Percentiles rank a stretch among this genome's conserved stretches.
Evolutionary conservation across 768 basidiomycete genomes (phyloP).

Genomic region (Hericium alpestre): DNA sequence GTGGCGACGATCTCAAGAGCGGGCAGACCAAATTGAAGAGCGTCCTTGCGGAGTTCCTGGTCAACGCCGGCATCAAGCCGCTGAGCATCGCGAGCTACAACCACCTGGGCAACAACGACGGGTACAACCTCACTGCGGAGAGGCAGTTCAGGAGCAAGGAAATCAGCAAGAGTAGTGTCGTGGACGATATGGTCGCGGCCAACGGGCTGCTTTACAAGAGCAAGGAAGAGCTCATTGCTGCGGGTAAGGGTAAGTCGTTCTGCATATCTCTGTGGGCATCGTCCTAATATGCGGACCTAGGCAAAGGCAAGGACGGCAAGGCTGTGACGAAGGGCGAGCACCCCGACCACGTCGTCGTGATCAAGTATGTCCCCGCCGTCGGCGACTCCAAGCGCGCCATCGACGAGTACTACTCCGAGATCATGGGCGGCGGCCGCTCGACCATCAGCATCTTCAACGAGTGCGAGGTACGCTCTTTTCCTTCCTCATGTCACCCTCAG

Average conservation of each 20-base stretch:
- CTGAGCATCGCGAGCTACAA: conserved; percentile 96
- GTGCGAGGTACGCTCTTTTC: conserved; percentile 43
- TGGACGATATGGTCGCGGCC: conserved; percentile 95
- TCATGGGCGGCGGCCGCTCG: conserved; percentile 89
- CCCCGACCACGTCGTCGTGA: conserved; percentile 93
- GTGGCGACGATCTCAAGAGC: conserved; percentile 95
- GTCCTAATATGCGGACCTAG: conserved; percentile 22
- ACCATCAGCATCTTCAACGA: conserved; percentile 97
- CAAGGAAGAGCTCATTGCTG: conserved; percentile 29
- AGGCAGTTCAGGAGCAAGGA: conserved; percentile 97
- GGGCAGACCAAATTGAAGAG: conserved; percentile 97
- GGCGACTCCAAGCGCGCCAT: conserved; percentile 98
- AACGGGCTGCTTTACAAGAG: conserved; percentile 88
- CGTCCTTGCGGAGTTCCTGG: conserved; percentile 95
- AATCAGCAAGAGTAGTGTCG: conserved; percentile 93
- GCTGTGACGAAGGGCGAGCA: conserved; percentile 82
- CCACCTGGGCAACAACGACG: conserved; percentile 98
- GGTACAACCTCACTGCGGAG: conserved; percentile 82
- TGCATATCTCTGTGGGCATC: not conserved
- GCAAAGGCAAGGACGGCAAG: conserved; percentile 27
- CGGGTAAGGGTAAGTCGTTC: conserved; percentile 5
- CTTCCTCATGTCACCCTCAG: not conserved
- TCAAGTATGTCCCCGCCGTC: conserved; percentile 94
- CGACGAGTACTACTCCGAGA: conserved; percentile 98
- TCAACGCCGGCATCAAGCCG: conserved; percentile 97